A percentile compares a stretch with the other conserved stretches of the same genome.
phyloP scores from a whole-genome alignment of 768 basidiomycete genomes.

The Cystobasidium ongulense region DNA sequence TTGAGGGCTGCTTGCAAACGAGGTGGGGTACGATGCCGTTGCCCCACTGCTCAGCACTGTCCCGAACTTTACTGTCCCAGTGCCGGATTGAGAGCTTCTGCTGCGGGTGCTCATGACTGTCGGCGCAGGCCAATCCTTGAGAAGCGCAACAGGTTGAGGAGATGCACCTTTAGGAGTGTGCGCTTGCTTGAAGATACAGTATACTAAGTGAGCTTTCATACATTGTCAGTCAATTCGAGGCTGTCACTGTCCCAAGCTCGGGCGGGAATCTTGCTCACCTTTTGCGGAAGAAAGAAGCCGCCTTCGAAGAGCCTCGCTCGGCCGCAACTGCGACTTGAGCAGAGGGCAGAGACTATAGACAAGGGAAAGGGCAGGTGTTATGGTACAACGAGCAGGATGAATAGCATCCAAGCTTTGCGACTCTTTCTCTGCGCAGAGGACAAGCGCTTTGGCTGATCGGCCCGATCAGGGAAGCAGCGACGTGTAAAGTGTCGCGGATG shows the following conservation, averaged over 20 bases:
- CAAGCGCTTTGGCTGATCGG: too few relatives aligned
- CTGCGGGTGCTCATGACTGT: not conserved
- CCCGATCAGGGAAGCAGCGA: too few relatives aligned
- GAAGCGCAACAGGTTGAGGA: not conserved
- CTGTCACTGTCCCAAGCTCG: not conserved
- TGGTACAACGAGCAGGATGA: too few relatives aligned
- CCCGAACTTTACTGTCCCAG: slow-evolving; percentile 13
- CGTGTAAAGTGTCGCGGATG: too few relatives aligned
- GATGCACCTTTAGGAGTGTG: not conserved
- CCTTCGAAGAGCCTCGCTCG: not conserved
- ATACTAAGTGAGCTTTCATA: not conserved
- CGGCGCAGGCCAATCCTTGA: not conserved
- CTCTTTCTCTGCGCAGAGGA: too few relatives aligned
- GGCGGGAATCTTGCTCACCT: not conserved
- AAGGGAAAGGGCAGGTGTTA: not conserved
- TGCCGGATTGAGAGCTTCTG: not conserved
- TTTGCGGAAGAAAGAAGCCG: not conserved
- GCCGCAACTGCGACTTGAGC: not conserved
- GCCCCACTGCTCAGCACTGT: not conserved
- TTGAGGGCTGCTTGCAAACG: not conserved
- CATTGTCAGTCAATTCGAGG: not conserved
- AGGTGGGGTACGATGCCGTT: slow-evolving; percentile 13
- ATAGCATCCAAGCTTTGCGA: too few relatives aligned
- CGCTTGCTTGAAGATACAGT: not conserved
- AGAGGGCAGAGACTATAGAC: not conserved